Evolutionary conservation across 768 basidiomycete genomes (phyloP).

Genomic region (Tephrocybe rancida): DNA sequence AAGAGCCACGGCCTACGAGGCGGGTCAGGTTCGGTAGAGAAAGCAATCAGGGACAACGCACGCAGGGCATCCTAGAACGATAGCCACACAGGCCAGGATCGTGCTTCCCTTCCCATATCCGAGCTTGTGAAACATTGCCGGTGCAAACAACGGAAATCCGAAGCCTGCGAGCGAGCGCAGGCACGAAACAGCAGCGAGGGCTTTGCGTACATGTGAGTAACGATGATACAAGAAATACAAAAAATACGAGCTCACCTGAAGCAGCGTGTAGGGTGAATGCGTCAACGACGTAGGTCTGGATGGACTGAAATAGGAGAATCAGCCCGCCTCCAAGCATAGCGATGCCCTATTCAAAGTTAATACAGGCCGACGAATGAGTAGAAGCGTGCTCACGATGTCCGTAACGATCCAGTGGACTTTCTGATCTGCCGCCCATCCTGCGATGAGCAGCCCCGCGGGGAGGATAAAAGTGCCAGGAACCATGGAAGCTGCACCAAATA

Average conservation of each 20-base stretch:
- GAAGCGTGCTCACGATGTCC: conserved; percentile 51
- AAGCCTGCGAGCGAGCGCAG: conserved; percentile 72
- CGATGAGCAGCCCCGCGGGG: conserved; percentile 67
- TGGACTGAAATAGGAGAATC: conserved; percentile 61
- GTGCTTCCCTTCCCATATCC: conserved; percentile 75
- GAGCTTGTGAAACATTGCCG: conserved; percentile 62
- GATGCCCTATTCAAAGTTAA: conserved; percentile 47
- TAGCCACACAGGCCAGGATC: conserved; percentile 58
- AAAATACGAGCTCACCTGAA: conserved; percentile 43
- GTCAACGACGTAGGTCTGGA: conserved; percentile 72
- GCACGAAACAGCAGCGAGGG: conserved; percentile 65
- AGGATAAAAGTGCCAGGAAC: conserved; percentile 58
- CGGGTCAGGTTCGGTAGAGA: background rate
- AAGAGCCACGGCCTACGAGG: conserved; percentile 31
- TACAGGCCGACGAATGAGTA: background rate
- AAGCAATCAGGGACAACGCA: conserved; percentile 26
- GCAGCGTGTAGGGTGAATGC: conserved; percentile 68
- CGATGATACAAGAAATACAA: background rate
- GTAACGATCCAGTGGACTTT: conserved; percentile 69
- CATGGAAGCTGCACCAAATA: conserved; percentile 49
- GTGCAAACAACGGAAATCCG: conserved; percentile 76
- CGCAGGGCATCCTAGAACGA: conserved; percentile 66
- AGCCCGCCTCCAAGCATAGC: conserved; percentile 56
- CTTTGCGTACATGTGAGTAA: conserved; percentile 26
- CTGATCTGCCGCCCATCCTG: conserved; percentile 69